Conservation (phyloP, 208 protist species). For the Crithidia expoeki region DNA sequence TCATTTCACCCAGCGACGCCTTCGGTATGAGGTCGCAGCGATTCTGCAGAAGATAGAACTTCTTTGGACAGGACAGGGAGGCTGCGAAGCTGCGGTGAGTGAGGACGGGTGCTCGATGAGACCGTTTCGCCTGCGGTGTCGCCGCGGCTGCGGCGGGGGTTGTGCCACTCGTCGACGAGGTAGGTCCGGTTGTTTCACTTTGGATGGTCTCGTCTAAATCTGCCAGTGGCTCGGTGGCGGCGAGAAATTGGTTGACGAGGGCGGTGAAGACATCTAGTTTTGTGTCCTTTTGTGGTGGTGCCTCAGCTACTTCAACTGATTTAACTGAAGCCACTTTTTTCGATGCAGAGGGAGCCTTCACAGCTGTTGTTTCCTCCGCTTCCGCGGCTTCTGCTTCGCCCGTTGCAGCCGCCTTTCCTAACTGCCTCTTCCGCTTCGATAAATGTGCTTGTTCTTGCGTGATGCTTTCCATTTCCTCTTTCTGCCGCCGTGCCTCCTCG, state of each 20-base stretch:
- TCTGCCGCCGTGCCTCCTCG: conserved; percentile 31
- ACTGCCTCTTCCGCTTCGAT: background rate
- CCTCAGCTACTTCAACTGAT: background rate
- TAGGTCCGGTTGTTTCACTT: background rate
- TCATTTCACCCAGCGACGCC: conserved; percentile 74
- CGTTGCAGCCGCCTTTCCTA: background rate
- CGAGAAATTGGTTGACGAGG: conserved; percentile 38
- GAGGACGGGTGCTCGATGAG: conserved; percentile 28
- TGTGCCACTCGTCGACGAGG: background rate
- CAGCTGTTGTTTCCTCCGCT: background rate
- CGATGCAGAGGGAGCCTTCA: too few species aligned
- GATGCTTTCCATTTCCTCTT: conserved; percentile 29
- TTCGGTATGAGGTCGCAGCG: conserved; percentile 61
- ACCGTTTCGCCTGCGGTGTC: conserved; percentile 4
- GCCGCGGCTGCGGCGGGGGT: background rate
- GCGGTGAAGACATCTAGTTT: conserved; percentile 30
- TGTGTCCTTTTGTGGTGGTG: background rate
- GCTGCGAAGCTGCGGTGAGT: conserved; percentile 72
- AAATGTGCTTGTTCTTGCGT: conserved; percentile 22
- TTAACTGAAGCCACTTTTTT: background rate
- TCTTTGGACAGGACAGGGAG: conserved; percentile 82
- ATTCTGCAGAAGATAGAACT: conserved; percentile 81
- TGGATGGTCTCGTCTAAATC: conserved; percentile 74
- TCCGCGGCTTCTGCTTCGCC: background rate
- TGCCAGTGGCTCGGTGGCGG: conserved; percentile 50